Evolutionary conservation across 768 basidiomycete genomes (phyloP).

Genomic region (Kwoniella botswanensis): DNA sequence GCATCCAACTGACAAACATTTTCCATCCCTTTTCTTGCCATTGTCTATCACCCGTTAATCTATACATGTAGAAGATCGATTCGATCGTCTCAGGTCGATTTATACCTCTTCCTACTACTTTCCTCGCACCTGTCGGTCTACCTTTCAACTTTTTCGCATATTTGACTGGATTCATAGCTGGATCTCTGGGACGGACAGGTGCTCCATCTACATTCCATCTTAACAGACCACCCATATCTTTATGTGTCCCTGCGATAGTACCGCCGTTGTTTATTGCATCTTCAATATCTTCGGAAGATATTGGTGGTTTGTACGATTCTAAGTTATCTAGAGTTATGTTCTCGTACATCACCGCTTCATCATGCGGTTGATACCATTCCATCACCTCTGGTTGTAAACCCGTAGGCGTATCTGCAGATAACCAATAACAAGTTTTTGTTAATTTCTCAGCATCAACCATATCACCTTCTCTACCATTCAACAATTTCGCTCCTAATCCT

Average conservation of each 20-base stretch:
- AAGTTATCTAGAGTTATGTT: constrained; percentile 7
- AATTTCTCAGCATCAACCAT: constrained; percentile 51
- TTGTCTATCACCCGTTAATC: constrained; percentile 59
- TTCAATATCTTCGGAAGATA: neutral
- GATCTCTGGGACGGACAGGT: constrained; percentile 15
- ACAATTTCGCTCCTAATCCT: constrained; percentile 59
- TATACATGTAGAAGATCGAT: constrained; percentile 56
- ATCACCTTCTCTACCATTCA: constrained; percentile 55
- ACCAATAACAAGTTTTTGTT: constrained; percentile 60
- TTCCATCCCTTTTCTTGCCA: constrained; percentile 62
- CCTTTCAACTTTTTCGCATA: constrained; percentile 41
- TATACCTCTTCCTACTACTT: constrained; percentile 45
- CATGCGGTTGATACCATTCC: constrained; percentile 46
- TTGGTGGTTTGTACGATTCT: constrained; percentile 1
- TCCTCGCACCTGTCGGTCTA: constrained; percentile 46
- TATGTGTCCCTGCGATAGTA: constrained; percentile 23
- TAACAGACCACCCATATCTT: constrained; percentile 30
- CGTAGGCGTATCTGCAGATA: constrained; percentile 49
- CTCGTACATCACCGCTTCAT: constrained; percentile 5
- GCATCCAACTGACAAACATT: constrained; percentile 60
- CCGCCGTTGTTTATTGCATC: neutral
- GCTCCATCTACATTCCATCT: constrained; percentile 32
- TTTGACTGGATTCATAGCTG: constrained; percentile 10
- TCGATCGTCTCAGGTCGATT: constrained; percentile 61
- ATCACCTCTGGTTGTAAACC: constrained; percentile 56